These are phyloP conservation scores for Calendula officinalis DNA, from an alignment of 129 eudicot species.

Conservation along the genomic window DNA sequence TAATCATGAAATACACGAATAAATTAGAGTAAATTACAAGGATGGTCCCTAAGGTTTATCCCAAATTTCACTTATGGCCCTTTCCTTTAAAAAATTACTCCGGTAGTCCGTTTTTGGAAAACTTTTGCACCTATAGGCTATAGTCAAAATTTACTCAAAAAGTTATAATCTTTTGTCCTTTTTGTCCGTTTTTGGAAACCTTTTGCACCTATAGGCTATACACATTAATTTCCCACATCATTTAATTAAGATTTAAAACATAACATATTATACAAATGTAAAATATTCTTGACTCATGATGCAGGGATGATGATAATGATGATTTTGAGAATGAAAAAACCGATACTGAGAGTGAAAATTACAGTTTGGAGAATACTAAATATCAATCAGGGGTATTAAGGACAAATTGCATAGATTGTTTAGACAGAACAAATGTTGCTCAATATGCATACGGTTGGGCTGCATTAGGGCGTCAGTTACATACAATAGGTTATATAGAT, in stretches of 20 bases:
- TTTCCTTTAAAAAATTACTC: too few relatives aligned
- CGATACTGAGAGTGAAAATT: slow-evolving; percentile 25
- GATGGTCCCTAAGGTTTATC: too few relatives aligned
- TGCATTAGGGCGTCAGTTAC: slow-evolving; percentile 88
- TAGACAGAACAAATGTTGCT: slow-evolving; percentile 97
- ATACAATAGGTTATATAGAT: slow-evolving; percentile 62
- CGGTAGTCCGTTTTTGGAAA: too few relatives aligned
- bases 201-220: too few relatives aligned
- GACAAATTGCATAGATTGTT: slow-evolving; percentile 95
- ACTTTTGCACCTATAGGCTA: too few relatives aligned
- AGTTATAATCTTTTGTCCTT: not conserved
- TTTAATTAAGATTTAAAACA: too few relatives aligned
- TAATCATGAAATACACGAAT: slow-evolving; percentile 1
- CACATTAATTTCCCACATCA: too few relatives aligned
- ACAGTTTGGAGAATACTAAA: slow-evolving; percentile 39
- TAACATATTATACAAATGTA: not conserved
- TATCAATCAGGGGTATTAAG: slow-evolving; percentile 82
- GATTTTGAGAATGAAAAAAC: slow-evolving; percentile 22
- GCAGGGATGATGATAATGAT: slow-evolving; percentile 46
- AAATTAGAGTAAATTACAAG: not conserved
- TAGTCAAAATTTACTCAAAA: too few relatives aligned
- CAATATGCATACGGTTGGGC: slow-evolving; percentile 92
- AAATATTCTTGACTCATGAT: slow-evolving; percentile 16
- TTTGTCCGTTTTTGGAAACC: too few relatives aligned
- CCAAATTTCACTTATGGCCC: too few relatives aligned